Evolutionary conservation across 257 asterid species (phyloP), one percentile per base, ranked within the genome.

Genomic region (Salvia splendens): DNA sequence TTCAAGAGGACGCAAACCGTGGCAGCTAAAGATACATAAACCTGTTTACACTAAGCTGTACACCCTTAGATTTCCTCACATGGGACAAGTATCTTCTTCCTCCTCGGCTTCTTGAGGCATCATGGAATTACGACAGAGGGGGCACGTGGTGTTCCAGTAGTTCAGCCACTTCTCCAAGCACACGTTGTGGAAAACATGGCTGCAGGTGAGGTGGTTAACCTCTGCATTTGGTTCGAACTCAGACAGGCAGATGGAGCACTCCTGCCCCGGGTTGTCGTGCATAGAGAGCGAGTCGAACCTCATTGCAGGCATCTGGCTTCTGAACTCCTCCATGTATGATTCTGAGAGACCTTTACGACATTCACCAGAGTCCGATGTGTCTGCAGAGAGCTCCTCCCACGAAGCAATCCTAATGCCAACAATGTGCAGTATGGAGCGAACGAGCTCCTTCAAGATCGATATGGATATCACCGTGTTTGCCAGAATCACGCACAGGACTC

Each of bases 391-490:
- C 51, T 88, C 95, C 9, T 88, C 96, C 87, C 93, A 83, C 3
- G 95, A 83, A 3, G 87, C 78, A 14, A 91, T 77, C 47, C 56
- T 89, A 61, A 91, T 86, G 78, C 96, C 98, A 8, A 91, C 74
- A 9, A 77, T 78, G 12, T 82, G 85, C 43, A 88, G 88, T 41
- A 91, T 75, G 1, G 94, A 88, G 12, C 89, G 85, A 41, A 88
- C 74, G 24, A 86, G 68, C 65, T 83, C 91, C 80, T 86, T 90
- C 64, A 86, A 67, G 28, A 84, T 84, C 50, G 95, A 86, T 67
- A 90, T 83, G 15, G 97, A 90, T 15, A 90, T 86, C 17, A 89
- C 97, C 0, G 96, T 86, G 77, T 91, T 86, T 53, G 85, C 93
- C 64, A 91, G 81, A 38, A 91, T 85, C 54, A 88, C 78, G 42